Conservation (phyloP, 73 alveolate species). For the Tetrahymena elliotti region DNA sequence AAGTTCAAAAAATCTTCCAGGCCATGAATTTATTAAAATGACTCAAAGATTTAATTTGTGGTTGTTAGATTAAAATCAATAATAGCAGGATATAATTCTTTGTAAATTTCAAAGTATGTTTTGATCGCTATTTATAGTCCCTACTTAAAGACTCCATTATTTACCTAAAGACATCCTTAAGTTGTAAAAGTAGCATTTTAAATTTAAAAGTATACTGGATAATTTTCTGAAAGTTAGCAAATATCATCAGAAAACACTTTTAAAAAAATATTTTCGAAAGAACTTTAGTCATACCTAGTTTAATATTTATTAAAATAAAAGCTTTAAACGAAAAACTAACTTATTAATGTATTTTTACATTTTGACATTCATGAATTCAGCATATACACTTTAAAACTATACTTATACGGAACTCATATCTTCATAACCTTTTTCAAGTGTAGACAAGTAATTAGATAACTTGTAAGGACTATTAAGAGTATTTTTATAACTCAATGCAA, state of each 20-base stretch:
- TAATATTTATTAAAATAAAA: no score
- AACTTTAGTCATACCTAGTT: neutral
- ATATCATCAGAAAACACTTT: neutral
- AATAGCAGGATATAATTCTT: no score
- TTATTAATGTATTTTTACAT: neutral
- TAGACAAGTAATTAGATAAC: neutral
- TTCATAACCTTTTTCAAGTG: neutral
- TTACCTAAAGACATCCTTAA: no score
- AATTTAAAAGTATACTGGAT: neutral
- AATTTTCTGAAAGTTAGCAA: neutral
- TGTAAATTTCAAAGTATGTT: no score
- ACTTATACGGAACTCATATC: neutral
- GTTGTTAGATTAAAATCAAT: no score
- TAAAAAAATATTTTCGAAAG: neutral
- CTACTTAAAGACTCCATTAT: no score
- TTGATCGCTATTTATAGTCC: no score
- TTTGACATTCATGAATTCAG: neutral
- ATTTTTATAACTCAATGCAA: neutral
- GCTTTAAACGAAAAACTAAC: no score
- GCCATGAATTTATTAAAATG: no score
- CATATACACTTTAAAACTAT: neutral
- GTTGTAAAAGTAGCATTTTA: neutral
- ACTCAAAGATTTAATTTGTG: no score
- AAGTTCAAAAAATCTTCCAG: no score
- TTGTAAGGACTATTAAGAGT: neutral